Evolutionary conservation across 106 monocot species (phyloP), one percentile per base, ranked within the genome.

Genomic region (Apostasia shenzhenica): DNA sequence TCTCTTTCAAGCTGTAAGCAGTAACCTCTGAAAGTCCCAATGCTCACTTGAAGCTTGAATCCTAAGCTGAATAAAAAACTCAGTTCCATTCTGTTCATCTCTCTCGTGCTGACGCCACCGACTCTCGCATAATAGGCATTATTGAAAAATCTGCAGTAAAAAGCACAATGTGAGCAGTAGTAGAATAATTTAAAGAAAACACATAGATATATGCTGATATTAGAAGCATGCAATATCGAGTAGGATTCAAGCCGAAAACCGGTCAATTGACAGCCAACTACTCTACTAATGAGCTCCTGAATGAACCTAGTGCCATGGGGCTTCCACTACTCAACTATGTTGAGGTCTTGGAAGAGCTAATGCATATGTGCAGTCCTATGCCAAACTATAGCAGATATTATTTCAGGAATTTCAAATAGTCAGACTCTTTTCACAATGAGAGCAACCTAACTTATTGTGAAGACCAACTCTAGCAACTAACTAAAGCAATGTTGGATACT

Each of bases 121-220:
- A 91, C 85, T 66, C 56, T 85, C 2, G 84, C 87, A 48, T 88
- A 91, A 67, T 87, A 88, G 45, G 91, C 87, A 61, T 87, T 85
- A 78, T 82, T 85, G 80, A 67, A 91, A 55, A 85, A 85, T 38
- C 91, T 91, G 91, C 44, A 77, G 41, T 46, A 6, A 44, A 38
- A 52, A 49, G 37, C 48, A 51, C 9, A 61, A 26, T 26, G 38
- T 48, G 26, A 53, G 3, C 10, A 59, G 41, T 39, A 5, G 10
- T 0, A 44, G 45, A 6, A 58, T 9, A 41, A 41, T 9, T 10
- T 43, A 45, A 45, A 54, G n/a, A 2, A 56, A 54, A 45, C n/a
- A 26, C 14, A 14, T 26, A 69, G 14, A 69, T 56, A 5, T 69
- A 8, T 70, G 6, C 14, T 8, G n/a, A 13, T 11, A 45, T 42